Evolutionary conservation across 1,139 yeast species (phyloP).

Genomic region (Spathaspora sp.): DNA sequence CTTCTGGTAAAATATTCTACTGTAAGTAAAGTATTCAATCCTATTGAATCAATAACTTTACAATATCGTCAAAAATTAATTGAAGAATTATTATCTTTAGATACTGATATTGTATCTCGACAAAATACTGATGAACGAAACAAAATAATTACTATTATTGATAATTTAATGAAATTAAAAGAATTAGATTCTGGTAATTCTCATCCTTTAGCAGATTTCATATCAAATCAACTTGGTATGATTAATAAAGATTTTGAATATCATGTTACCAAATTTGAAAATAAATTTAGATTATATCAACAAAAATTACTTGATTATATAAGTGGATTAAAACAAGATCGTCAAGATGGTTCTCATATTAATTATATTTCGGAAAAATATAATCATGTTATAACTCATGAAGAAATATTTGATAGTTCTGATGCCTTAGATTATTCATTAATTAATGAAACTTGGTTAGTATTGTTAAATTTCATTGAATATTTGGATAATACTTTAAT

Average conservation of each 20-base stretch:
- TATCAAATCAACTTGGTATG: conserved; percentile 33
- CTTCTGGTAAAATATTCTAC: conserved; percentile 41
- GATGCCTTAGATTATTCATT: conserved; percentile 45
- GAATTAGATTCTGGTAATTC: conserved; percentile 15
- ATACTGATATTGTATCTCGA: conserved; percentile 28
- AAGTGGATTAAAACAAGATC: conserved; percentile 29
- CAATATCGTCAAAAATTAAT: conserved; percentile 65
- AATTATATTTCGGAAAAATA: conserved; percentile 43
- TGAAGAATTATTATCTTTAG: conserved; percentile 50
- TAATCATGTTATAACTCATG: conserved; percentile 26
- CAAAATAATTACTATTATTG: conserved; percentile 41
- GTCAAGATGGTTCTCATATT: conserved; percentile 40
- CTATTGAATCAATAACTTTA: conserved; percentile 63
- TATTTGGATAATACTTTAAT: conserved; percentile 35
- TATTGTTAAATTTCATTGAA: conserved; percentile 36
- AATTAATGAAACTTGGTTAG: conserved; percentile 48
- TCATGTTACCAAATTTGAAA: conserved; percentile 36
- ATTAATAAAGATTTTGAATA: conserved; percentile 36
- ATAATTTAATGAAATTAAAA: conserved; percentile 37
- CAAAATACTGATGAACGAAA: conserved; percentile 16
- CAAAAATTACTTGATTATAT: conserved; percentile 38
- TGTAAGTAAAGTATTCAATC: conserved; percentile 54
- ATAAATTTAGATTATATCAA: conserved; percentile 41
- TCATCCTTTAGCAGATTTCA: conserved; percentile 39
- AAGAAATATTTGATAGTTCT: conserved; percentile 37